Evolutionary conservation across 192 early-diverging fungal species (phyloP).

Genomic region (Dissophora globulifera): DNA sequence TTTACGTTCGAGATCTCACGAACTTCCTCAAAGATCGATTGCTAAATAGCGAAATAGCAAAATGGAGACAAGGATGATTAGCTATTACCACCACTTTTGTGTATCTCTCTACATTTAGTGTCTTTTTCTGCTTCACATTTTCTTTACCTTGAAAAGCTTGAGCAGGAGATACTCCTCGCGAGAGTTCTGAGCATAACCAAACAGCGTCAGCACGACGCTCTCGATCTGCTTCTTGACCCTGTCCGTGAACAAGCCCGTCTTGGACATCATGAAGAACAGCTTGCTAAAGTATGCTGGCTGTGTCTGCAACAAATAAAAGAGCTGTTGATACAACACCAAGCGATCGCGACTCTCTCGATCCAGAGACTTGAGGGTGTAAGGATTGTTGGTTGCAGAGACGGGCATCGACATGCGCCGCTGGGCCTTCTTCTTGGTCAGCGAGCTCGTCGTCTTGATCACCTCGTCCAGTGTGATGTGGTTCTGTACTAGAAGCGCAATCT

Average conservation of each 20-base stretch:
- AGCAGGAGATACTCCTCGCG: slow-evolving; percentile 97
- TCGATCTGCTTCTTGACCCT: slow-evolving; percentile 86
- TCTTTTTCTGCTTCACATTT: background rate
- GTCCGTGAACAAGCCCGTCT: slow-evolving; percentile 70
- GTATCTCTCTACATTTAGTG: too few species aligned
- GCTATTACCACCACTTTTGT: too few species aligned
- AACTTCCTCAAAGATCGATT: slow-evolving; percentile 90
- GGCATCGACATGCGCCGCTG: slow-evolving; percentile 59
- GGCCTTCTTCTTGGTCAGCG: slow-evolving; percentile 57
- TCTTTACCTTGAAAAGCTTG: slow-evolving; percentile 85
- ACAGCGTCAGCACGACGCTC: slow-evolving; percentile 89
- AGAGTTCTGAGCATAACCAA: slow-evolving; percentile 96
- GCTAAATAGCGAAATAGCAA: slow-evolving; percentile 25
- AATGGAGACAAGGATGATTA: background rate
- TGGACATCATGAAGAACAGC: slow-evolving; percentile 90
- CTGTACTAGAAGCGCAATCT: slow-evolving; percentile 95
- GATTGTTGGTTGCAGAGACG: slow-evolving; percentile 54
- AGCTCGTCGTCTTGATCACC: slow-evolving; percentile 69
- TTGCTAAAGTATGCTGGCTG: slow-evolving; percentile 91
- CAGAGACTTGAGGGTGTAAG: slow-evolving; percentile 77
- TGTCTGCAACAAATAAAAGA: slow-evolving; percentile 98
- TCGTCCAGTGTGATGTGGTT: slow-evolving; percentile 97
- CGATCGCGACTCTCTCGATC: slow-evolving; percentile 88
- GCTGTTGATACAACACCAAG: slow-evolving; percentile 87
- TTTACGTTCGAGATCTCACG: slow-evolving; percentile 81